Base-by-base conservation (phyloP, 768 basidiomycete species). In the Rubroboletus pulcherrimus region DNA sequence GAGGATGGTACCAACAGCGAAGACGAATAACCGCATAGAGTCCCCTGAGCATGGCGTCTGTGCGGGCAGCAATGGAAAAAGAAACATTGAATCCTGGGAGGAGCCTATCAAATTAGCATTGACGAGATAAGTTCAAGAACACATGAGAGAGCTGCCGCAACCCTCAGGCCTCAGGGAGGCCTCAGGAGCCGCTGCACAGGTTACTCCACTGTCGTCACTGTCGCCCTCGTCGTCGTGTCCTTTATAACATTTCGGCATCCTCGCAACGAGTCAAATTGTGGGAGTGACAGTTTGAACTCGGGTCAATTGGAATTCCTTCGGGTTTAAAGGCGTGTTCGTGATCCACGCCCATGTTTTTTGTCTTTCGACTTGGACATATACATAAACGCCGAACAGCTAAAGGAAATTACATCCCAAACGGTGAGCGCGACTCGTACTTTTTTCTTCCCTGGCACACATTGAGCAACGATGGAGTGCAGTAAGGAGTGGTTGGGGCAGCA, bases 141-240 rank as follows among this genome's bases (percentile, higher is more conserved):
- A 42, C 7, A n/a, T 29, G 35, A 49, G 29, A 29, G 12, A 12
- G 49, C 5, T 17, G 41, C 17, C 17, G 9, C 24, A 45, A 15
- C 2, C 26, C 26, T 26, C 26, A 26, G 26, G 26, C n/a, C n/a
- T n/a, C n/a, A n/a, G n/a, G n/a, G n/a, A n/a, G n/a, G n/a, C n/a
- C n/a, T n/a, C 26, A 26, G 26, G 26, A 5, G 41, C 24, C 19
- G 33, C 3, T 26, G 53, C 57, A 47, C 48, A 39, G 49, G 42
- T 46, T 39, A n/a, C 56, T 51, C 45, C 52, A 54, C 58, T 61
- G 45, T 33, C 46, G 63, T 54, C 54, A 60, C 21, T 7, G 26
- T 42, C 33, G 35, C 54, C 49, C 44, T 48, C 49, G 37, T 50
- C 39, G 41, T 52, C 19, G 48, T 31, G 21, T 12, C 11, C 14